These are phyloP conservation scores for Schoenoplectus triqueter DNA, from an alignment of 202 grass and related monocot species.

Conservation along the genomic window DNA sequence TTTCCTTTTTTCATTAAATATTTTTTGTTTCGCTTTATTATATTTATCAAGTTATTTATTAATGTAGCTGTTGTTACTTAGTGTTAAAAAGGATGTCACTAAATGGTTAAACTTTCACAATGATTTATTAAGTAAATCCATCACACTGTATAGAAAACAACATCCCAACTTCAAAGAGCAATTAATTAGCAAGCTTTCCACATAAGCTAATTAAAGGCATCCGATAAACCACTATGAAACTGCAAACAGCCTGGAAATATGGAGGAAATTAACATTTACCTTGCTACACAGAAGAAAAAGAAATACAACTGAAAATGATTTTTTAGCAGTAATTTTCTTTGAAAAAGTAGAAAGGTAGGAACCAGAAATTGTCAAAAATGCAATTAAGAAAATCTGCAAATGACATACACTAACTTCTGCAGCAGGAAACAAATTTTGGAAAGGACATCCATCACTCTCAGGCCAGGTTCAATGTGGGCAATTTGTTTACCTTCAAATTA, in stretches of 20 bases:
- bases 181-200: neutral
- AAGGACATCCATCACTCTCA: neutral
- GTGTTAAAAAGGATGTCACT: neutral
- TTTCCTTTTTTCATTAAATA: no score
- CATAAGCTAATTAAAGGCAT: no score
- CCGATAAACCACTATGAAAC: neutral
- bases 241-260: neutral
- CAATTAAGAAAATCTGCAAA: conserved; percentile 1
- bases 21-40: neutral
- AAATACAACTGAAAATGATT: conserved; percentile 2
- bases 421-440: no score
- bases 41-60: neutral
- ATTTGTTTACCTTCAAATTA: conserved; percentile 1
- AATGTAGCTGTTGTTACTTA: neutral
- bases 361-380: neutral
- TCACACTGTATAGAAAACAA: neutral
- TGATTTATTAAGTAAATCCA: neutral
- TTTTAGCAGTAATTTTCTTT: neutral
- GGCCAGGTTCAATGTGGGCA: neutral
- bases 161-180: neutral
- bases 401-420: neutral
- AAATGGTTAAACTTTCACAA: neutral
- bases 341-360: neutral
- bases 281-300: neutral
- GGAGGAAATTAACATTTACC: neutral